Evolutionary conservation across 2,329 filamentous ascomycete species (phyloP), one percentile per base, ranked within the genome.

Genomic region (Penicillium concentricum): DNA sequence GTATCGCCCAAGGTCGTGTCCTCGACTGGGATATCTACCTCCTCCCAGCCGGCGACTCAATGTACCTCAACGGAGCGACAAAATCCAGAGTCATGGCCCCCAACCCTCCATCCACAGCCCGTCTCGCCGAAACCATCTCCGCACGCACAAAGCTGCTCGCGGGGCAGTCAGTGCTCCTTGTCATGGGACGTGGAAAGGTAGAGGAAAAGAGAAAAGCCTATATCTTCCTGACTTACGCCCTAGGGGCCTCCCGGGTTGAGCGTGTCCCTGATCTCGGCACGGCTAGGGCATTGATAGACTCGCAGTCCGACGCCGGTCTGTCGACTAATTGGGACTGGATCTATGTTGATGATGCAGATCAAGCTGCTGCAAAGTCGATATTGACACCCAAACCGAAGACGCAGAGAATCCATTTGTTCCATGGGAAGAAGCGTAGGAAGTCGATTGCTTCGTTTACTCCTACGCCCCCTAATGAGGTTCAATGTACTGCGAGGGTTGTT

Each of bases 21-120:
- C 75, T 95, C 0, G 84, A 89, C 50, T 97, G 92, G 89, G 78
- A 82, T 8, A 84, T 87, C 0, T 97, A 96, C 68, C 82, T 97
- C 0, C 84, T 99, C 1, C 91, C 91, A 30, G 90, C 93, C 0
- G 94, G 94, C 0, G 84, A 90, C 60, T 95, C 91, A 0, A 79
- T 82, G 1, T 88, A 89, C 53, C 83, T 97, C 0, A 86, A 87
- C 22, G 88, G 90, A 42, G 90, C 89, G 0, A 82, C 92, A 12
- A 86, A 88, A 42, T 96, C 92, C 1, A 84, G 93, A 24, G 83
- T 81, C 8, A 76, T 97, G 34, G 59, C 73, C 0, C 77, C 83
- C 0, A 92, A 88, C 63, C 78, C 87, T 5, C 82, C 86, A 0
- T 60, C 64, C 10, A 79, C 78, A 0, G 85, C 87, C 0, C 80